Evolutionary conservation across 2,329 filamentous ascomycete genomes (phyloP).

Genomic region (Colletotrichum magnum): DNA sequence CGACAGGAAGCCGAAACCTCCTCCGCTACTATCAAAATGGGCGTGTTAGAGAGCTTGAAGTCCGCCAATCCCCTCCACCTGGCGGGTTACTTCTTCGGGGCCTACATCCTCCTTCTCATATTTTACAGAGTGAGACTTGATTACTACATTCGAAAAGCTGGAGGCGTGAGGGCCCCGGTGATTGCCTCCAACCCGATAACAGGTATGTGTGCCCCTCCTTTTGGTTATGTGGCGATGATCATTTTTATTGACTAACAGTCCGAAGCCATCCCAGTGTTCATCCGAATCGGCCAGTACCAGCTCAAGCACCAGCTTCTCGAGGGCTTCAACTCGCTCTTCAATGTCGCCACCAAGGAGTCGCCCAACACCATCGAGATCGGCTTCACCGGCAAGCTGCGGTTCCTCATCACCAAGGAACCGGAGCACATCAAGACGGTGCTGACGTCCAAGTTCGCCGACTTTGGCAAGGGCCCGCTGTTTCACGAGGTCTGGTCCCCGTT

Average conservation of each 20-base stretch:
- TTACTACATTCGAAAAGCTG: constrained; percentile 27
- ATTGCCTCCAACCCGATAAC: constrained; percentile 41
- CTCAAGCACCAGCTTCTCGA: constrained; percentile 49
- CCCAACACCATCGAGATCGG: constrained; percentile 55
- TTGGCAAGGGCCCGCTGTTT: constrained; percentile 61
- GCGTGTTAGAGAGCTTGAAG: constrained; percentile 25
- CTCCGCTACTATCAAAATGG: constrained; percentile 21
- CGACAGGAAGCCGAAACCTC: not conserved
- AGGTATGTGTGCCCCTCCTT: constrained; percentile 19
- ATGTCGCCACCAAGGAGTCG: constrained; percentile 47
- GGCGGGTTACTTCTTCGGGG: constrained; percentile 27
- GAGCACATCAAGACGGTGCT: constrained; percentile 62
- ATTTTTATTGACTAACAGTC: not conserved
- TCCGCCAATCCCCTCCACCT: constrained; percentile 29
- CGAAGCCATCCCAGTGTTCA: constrained; percentile 37
- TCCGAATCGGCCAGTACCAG: constrained; percentile 34
- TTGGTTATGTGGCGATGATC: not conserved
- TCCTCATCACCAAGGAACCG: constrained; percentile 66
- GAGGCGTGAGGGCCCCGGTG: constrained; percentile 39
- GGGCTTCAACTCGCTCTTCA: constrained; percentile 49
- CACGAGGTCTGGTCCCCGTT: constrained; percentile 60
- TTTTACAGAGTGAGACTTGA: constrained; percentile 26
- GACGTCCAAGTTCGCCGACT: constrained; percentile 70
- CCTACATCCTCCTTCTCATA: constrained; percentile 23
- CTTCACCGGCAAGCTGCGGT: constrained; percentile 49